These are phyloP conservation scores for Colletotrichum sp. DNA, from an alignment of 2,329 filamentous ascomycete genomes.

Conservation along the genomic window DNA sequence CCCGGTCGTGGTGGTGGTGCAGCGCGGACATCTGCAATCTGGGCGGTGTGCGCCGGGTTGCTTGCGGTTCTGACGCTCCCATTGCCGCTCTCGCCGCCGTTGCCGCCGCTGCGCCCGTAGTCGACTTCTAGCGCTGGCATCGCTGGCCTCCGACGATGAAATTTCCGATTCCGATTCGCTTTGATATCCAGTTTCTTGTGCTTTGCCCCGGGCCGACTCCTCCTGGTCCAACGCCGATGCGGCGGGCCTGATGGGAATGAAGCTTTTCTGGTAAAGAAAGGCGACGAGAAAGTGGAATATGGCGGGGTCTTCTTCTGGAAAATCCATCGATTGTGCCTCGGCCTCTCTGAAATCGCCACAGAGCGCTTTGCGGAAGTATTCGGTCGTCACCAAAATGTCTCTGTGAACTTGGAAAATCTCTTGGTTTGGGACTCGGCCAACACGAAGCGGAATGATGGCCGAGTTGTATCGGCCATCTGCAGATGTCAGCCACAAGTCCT, in stretches of 20 bases:
- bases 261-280: constrained; percentile 54
- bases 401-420: constrained; percentile 56
- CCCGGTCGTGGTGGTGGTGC: constrained; percentile 32
- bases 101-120: constrained; percentile 35
- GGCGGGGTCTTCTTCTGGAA: constrained; percentile 56
- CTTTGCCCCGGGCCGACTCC: constrained; percentile 49
- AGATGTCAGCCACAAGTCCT: constrained; percentile 55
- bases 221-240: constrained; percentile 42
- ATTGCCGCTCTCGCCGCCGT: constrained; percentile 38
- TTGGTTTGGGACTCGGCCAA: constrained; percentile 42
- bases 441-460: constrained; percentile 47
- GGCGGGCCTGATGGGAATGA: constrained; percentile 48
- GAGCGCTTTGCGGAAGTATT: constrained; percentile 55
- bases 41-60: constrained; percentile 49
- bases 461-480: constrained; percentile 53
- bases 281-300: constrained; percentile 57
- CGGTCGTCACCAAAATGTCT: constrained; percentile 47
- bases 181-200: constrained; percentile 31
- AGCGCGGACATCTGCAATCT: constrained; percentile 48
- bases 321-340: constrained; percentile 47
- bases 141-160: constrained; percentile 36
- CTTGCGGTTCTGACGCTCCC: constrained; percentile 45
- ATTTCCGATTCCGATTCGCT: constrained; percentile 38
- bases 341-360: constrained; percentile 53
- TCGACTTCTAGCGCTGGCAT: constrained; percentile 38